Conservation (phyloP, 345 rosid genomes). For the Orychophragmus violaceus region DNA sequence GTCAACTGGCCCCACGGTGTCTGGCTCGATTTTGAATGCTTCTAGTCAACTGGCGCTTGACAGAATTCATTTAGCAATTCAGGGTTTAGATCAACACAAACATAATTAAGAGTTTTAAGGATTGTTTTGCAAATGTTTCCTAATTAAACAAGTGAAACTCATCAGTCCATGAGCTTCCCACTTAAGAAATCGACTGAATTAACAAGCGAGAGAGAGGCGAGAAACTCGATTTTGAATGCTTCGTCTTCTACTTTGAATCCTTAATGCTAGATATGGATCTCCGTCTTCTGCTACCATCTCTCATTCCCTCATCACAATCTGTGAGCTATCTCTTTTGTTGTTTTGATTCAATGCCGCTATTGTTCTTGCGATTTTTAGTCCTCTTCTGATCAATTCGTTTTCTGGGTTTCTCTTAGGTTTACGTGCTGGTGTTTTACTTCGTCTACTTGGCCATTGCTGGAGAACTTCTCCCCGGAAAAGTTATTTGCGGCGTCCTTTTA, state of each 20-base stretch:
- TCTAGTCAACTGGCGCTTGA: no score
- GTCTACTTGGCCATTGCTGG: neutral
- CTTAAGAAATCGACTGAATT: neutral
- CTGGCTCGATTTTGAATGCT: no score
- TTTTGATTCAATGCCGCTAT: neutral
- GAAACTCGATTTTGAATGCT: conserved; percentile 18
- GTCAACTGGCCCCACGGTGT: no score
- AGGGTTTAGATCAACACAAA: rapidly evolving
- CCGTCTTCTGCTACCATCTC: conserved; percentile 30
- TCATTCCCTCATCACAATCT: conserved; percentile 54
- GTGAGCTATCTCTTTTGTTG: conserved; percentile 30
- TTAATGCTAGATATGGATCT: conserved; percentile 44
- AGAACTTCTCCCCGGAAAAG: neutral
- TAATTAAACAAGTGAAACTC: neutral
- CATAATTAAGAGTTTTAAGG: neutral
- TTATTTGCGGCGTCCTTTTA: conserved; percentile 48
- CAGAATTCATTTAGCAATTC: neutral
- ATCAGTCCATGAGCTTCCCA: conserved; percentile 20
- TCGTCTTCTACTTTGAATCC: conserved; percentile 7
- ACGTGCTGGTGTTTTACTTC: neutral
- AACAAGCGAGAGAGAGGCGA: conserved; percentile 12
- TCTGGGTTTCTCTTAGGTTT: conserved; percentile 29
- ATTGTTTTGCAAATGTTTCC: neutral
- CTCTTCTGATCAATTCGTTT: neutral
- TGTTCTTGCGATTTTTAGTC: neutral